A percentile compares a stretch with the other conserved stretches of the same genome.
phyloP scores from a whole-genome alignment of 1,284 basidiomycete species.

The Paramarasmius palmivorus region DNA sequence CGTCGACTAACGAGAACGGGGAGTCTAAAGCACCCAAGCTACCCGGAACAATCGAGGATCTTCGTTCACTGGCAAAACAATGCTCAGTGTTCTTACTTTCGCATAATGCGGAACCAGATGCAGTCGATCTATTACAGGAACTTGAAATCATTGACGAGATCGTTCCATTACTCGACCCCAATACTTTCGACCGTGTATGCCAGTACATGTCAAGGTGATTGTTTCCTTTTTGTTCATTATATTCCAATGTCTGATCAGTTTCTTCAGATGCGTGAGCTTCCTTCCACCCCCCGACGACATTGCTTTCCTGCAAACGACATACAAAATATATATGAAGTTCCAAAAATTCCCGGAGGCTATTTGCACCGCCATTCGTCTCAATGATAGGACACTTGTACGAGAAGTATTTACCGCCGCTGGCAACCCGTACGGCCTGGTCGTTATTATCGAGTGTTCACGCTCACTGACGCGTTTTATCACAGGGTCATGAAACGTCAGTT shows the following conservation, averaged over 20 bases:
- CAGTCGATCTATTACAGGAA: conserved; percentile 95
- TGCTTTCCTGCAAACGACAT: conserved; percentile 88
- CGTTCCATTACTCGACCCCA: conserved; percentile 77
- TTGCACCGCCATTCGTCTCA: conserved; percentile 84
- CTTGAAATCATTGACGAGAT: conserved; percentile 89
- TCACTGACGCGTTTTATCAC: background rate
- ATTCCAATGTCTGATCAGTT: conserved; percentile 11
- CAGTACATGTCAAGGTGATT: conserved; percentile 94
- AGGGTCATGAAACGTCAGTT: conserved; percentile 91
- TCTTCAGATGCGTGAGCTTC: conserved; percentile 80
- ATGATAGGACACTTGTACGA: conserved; percentile 79
- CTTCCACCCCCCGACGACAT: conserved; percentile 94
- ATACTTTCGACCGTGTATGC: conserved; percentile 93
- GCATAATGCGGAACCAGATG: conserved; percentile 98
- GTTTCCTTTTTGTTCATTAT: background rate
- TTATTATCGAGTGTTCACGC: too few species aligned
- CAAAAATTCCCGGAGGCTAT: conserved; percentile 92
- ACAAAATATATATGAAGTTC: conserved; percentile 88
- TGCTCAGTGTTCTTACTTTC: conserved; percentile 91
- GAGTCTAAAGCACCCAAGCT: conserved; percentile 7
- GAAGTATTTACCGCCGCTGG: conserved; percentile 86
- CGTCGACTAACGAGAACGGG: conserved; percentile 26
- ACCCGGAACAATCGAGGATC: conserved; percentile 65
- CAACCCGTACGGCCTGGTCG: conserved; percentile 64
- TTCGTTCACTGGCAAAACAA: conserved; percentile 79